A percentile compares a stretch with the other conserved stretches of the same genome.
These are phyloP conservation scores for Oryza australiensis DNA, from an alignment of 176 grass and related monocot genomes.

Conservation along the genomic window DNA sequence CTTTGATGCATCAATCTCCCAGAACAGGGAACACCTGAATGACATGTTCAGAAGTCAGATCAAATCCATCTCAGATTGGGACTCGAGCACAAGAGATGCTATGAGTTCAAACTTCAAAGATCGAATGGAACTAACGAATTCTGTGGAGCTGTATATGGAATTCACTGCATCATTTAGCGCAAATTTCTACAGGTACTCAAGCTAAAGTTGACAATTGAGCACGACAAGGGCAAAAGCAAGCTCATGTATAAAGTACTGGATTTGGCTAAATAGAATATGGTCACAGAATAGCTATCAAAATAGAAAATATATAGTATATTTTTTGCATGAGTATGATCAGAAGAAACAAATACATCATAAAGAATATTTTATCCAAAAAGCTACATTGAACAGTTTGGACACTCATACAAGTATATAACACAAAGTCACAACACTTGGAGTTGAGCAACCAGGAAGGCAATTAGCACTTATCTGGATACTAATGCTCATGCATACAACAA, in stretches of 20 bases:
- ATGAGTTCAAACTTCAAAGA: background rate
- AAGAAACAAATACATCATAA: background rate
- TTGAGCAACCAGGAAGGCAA: background rate
- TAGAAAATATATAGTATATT: background rate
- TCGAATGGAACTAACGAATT: background rate
- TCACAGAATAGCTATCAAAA: background rate
- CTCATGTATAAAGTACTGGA: background rate
- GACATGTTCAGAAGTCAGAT: conserved; percentile 5
- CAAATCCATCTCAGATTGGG: background rate
- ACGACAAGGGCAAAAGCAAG: background rate
- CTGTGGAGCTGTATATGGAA: background rate
- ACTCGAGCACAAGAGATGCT: background rate
- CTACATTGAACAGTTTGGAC: background rate
- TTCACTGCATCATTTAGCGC: background rate
- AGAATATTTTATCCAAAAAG: background rate
- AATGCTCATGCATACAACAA: background rate
- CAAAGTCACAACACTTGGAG: background rate
- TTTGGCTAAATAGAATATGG: background rate
- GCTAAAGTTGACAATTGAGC: background rate
- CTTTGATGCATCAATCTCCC: conserved; percentile 25
- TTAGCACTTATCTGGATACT: background rate
- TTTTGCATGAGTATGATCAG: background rate
- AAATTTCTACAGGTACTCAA: background rate
- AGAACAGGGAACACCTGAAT: conserved; percentile 28
- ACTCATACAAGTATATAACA: background rate